Conservation (phyloP, 78 protist genomes). For the Dictyostelium citrinum region DNA sequence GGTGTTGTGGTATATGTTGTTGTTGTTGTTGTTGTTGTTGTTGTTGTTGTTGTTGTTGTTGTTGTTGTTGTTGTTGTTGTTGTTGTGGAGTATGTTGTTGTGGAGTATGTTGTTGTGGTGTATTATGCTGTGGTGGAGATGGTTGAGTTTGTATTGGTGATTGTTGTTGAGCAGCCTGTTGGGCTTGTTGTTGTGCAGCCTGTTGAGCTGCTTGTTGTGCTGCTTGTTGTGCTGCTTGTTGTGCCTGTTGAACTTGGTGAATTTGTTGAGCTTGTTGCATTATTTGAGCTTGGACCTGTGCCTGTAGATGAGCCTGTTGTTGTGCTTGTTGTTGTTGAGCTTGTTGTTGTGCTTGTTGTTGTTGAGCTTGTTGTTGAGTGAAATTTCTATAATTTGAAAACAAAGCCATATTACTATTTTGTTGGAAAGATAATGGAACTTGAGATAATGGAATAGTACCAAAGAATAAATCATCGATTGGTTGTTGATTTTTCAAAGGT, state of each 20-base stretch:
- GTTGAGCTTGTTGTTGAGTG: neutral
- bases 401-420: neutral
- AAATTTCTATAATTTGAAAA: neutral
- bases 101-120: neutral
- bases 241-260: neutral
- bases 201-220: neutral
- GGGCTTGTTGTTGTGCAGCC: neutral
- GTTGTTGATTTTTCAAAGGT: neutral
- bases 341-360: conserved; percentile 14
- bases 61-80: neutral
- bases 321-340: neutral
- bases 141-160: neutral
- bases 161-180: neutral
- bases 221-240: neutral
- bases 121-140: neutral
- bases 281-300: neutral
- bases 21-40: conserved; percentile 8
- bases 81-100: neutral
- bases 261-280: neutral
- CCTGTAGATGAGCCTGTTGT: conserved; percentile 2
- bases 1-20: neutral
- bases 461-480: neutral
- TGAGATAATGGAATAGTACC: conserved; percentile 2
- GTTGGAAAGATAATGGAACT: neutral
- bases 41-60: neutral